phyloP scores from a whole-genome alignment of 2,329 filamentous ascomycete species.

The Aspergillus oerlinghausenensis region DNA sequence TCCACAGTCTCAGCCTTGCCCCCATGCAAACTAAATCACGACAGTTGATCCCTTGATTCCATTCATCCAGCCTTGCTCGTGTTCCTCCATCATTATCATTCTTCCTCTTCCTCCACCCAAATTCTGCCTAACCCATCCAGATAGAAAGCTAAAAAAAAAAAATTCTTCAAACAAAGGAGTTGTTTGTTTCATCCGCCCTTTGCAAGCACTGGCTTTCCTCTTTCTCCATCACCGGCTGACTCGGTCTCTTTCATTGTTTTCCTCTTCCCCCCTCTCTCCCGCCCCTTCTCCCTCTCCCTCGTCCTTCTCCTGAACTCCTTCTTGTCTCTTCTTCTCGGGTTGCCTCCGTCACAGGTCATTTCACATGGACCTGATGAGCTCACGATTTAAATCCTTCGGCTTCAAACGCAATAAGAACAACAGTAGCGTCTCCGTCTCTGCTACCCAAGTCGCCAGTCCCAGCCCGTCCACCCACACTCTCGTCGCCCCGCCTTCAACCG shows the following conservation, averaged over 20 bases:
- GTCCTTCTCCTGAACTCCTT: slow-evolving; percentile 2
- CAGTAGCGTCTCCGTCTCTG: slow-evolving; percentile 22
- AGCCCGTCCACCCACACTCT: slow-evolving; percentile 24
- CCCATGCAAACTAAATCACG: slow-evolving; percentile 4
- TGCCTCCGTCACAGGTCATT: slow-evolving; percentile 18
- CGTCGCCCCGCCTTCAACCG: slow-evolving; percentile 33
- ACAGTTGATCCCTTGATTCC: slow-evolving; percentile 4
- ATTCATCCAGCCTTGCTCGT: slow-evolving; percentile 2
- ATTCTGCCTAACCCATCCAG: neutral
- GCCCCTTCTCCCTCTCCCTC: slow-evolving; percentile 12
- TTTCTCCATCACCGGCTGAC: slow-evolving; percentile 12
- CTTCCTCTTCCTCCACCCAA: slow-evolving; percentile 5
- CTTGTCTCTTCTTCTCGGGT: slow-evolving; percentile 10
- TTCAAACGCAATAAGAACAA: slow-evolving; percentile 51
- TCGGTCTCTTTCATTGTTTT: slow-evolving; percentile 6
- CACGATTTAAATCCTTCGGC: slow-evolving; percentile 47
- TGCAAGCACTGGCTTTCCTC: slow-evolving; percentile 10
- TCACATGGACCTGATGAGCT: slow-evolving; percentile 48
- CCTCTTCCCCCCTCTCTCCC: slow-evolving; percentile 12
- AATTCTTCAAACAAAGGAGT: neutral
- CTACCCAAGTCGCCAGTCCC: neutral
- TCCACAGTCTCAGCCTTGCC: slow-evolving; percentile 5
- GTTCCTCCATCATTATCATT: slow-evolving; percentile 3
- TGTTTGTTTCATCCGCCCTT: neutral
- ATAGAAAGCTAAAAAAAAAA: neutral